These are phyloP conservation scores for Chaetomidium leptoderma DNA, from an alignment of 495 filamentous ascomycete species.

Conservation along the genomic window DNA sequence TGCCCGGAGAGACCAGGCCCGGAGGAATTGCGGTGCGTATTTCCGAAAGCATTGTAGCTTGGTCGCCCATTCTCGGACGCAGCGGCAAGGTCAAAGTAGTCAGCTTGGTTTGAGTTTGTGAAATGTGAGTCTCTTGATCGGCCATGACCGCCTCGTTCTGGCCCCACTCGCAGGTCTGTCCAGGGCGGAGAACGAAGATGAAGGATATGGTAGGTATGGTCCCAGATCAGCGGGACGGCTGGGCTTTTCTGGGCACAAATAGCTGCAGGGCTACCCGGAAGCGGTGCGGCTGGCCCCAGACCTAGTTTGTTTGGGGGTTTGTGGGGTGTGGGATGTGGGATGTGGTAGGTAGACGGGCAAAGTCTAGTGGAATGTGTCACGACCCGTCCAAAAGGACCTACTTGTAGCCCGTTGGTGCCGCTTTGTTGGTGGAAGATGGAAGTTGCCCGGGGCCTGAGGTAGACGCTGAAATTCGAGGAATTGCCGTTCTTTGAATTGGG, in stretches of 20 bases:
- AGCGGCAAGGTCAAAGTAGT: conserved; percentile 22
- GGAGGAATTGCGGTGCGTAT: conserved; percentile 20
- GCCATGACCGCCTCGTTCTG: conserved; percentile 3
- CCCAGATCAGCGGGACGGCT: too few species aligned
- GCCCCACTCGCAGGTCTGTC: neutral
- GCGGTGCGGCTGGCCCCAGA: neutral
- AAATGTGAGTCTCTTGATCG: conserved; percentile 3
- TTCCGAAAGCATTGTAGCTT: conserved; percentile 14
- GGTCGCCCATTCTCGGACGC: conserved; percentile 13
- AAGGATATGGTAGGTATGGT: neutral
- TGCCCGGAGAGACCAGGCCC: conserved; percentile 36
- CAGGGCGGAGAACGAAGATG: neutral
- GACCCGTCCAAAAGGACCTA: neutral
- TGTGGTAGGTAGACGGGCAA: too few species aligned
- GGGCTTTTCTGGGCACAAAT: too few species aligned
- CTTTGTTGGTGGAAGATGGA: neutral
- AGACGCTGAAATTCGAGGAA: neutral
- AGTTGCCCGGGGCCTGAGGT: too few species aligned
- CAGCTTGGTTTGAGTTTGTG: neutral
- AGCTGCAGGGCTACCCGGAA: too few species aligned
- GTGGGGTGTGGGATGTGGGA: neutral
- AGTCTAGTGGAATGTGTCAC: neutral
- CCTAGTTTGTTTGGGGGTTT: neutral
- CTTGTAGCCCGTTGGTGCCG: neutral
- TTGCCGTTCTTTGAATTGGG: too few species aligned